phyloP scores from a whole-genome alignment of 2,329 filamentous ascomycete genomes.

The Cordyceps cateniannulata region DNA sequence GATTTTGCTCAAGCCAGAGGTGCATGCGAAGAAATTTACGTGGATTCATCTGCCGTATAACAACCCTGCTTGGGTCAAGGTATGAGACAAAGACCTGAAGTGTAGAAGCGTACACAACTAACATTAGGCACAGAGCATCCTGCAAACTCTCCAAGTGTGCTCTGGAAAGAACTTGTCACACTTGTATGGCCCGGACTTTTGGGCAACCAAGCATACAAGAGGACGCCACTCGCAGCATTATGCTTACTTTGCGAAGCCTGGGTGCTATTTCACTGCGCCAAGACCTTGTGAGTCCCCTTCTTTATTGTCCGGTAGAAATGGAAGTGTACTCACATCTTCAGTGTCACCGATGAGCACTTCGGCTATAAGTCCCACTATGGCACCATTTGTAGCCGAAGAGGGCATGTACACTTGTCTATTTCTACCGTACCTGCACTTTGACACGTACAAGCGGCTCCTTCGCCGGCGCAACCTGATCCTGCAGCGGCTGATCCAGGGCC shows the following conservation, averaged over 20 bases:
- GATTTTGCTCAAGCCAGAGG: conserved; percentile 27
- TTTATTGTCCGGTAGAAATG: too few species aligned
- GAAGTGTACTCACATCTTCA: conserved; percentile 14
- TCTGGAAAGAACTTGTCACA: conserved; percentile 31
- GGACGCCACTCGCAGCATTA: conserved; percentile 44
- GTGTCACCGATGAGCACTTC: conserved; percentile 31
- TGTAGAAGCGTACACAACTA: conserved; percentile 17
- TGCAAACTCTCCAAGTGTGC: conserved; percentile 35
- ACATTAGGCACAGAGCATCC: conserved; percentile 29
- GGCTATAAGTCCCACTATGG: conserved; percentile 22
- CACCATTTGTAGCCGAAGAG: conserved; percentile 21
- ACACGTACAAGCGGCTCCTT: conserved; percentile 54
- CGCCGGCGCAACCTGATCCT: conserved; percentile 49
- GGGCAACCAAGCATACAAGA: conserved; percentile 41
- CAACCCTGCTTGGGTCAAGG: conserved; percentile 53
- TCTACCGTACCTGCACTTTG: conserved; percentile 57
- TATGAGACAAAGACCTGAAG: conserved; percentile 21
- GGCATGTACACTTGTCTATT: conserved; percentile 42
- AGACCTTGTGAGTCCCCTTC: conserved; percentile 23
- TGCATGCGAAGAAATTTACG: conserved; percentile 41
- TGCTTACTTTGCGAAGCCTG: conserved; percentile 42
- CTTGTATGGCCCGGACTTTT: conserved; percentile 41
- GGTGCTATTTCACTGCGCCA: conserved; percentile 39
- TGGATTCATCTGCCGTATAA: conserved; percentile 54
- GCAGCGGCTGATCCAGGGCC: conserved; percentile 44